Evolutionary conservation across 306 rosid genomes (phyloP).

Genomic region (Cucurbita argyrosperma): DNA sequence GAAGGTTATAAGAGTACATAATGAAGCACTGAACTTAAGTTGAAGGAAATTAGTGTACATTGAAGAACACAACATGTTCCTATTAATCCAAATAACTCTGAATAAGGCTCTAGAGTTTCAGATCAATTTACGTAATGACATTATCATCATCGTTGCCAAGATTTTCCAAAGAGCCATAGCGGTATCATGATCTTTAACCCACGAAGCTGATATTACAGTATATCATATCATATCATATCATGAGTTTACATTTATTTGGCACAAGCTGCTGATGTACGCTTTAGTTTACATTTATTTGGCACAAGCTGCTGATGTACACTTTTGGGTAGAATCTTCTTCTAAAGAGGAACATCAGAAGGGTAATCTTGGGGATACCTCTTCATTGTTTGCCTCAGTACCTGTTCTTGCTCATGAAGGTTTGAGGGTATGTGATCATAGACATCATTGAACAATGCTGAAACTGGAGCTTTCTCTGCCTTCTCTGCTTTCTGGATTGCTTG

Average conservation of each 20-base stretch:
- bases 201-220: background rate
- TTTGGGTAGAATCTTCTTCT: background rate
- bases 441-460: slow-evolving; percentile 41
- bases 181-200: background rate
- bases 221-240: background rate
- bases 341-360: slow-evolving; percentile 53
- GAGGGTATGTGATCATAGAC: slow-evolving; percentile 41
- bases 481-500: slow-evolving; percentile 52
- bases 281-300: background rate
- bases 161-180: background rate
- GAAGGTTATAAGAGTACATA: no score
- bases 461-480: slow-evolving; percentile 42
- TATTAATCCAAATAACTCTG: background rate
- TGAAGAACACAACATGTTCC: no score
- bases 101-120: background rate
- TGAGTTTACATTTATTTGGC: background rate
- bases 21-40: no score
- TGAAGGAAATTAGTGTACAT: no score
- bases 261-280: background rate
- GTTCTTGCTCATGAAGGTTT: slow-evolving; percentile 53
- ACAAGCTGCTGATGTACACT: background rate
- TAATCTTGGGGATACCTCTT: slow-evolving; percentile 34
- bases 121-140: background rate
- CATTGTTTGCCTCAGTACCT: slow-evolving; percentile 24
- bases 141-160: background rate